These are phyloP conservation scores for Xylariomycetidae sp. DNA, from an alignment of 2,329 filamentous ascomycete species.

Conservation along the genomic window DNA sequence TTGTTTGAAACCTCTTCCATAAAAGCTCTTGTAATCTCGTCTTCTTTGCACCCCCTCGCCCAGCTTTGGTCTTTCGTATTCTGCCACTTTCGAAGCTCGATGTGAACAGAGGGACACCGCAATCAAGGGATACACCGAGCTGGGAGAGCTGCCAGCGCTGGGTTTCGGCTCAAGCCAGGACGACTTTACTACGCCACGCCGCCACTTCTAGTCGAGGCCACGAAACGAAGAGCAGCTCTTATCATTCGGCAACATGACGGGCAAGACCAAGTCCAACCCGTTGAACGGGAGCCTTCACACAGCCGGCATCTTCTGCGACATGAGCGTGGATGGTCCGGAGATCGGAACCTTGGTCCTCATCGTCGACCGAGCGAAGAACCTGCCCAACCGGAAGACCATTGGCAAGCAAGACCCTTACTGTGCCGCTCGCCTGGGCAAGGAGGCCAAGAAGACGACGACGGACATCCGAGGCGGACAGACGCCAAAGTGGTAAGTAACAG, in stretches of 20 bases:
- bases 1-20: too few relatives aligned
- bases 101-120: too few relatives aligned
- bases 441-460: slow-evolving; percentile 94
- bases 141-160: too few relatives aligned
- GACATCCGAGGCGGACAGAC: slow-evolving; percentile 94
- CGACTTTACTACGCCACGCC: too few relatives aligned
- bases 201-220: too few relatives aligned
- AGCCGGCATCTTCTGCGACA: slow-evolving; percentile 89
- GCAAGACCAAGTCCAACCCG: slow-evolving; percentile 47
- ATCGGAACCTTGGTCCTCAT: slow-evolving; percentile 92
- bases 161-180: too few relatives aligned
- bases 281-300: slow-evolving; percentile 69
- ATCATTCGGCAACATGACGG: slow-evolving; percentile 44
- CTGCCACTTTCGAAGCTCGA: too few relatives aligned
- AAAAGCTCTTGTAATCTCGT: too few relatives aligned
- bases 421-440: slow-evolving; percentile 86
- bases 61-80: too few relatives aligned
- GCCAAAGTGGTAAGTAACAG: slow-evolving; percentile 71
- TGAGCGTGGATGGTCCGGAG: slow-evolving; percentile 84
- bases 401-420: slow-evolving; percentile 98
- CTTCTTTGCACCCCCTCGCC: too few relatives aligned
- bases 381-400: slow-evolving; percentile 94
- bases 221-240: too few relatives aligned
- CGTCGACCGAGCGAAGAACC: slow-evolving; percentile 91
- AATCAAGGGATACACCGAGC: too few relatives aligned